Percentiles rank a stretch among this genome's conserved stretches.
phyloP scores from a whole-genome alignment of 2,329 filamentous ascomycete species.

The Dendryphion nanum region DNA sequence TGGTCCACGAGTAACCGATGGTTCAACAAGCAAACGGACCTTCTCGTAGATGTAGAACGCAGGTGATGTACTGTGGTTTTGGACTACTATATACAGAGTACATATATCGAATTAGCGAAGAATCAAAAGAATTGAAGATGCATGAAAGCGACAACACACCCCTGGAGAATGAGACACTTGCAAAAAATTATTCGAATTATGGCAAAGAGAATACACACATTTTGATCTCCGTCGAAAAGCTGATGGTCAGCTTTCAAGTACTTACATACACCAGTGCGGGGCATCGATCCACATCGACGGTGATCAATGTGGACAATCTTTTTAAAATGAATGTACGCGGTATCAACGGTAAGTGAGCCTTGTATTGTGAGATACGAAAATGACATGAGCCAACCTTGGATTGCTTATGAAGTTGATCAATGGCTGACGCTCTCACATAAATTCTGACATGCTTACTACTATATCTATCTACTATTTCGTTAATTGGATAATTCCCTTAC shows the following conservation, averaged over 20 bases:
- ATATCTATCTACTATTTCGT: too few relatives aligned
- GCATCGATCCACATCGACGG: neutral
- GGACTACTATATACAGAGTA: too few relatives aligned
- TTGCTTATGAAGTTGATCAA: too few relatives aligned
- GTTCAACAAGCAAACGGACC: slow-evolving; percentile 18
- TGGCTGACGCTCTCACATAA: too few relatives aligned
- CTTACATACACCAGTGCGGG: neutral
- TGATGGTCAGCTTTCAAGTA: neutral
- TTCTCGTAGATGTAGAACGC: too few relatives aligned
- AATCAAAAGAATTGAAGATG: neutral
- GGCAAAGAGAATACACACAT: neutral
- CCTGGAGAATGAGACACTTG: neutral
- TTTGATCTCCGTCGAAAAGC: neutral
- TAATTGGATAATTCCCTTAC: too few relatives aligned
- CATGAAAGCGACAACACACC: too few relatives aligned
- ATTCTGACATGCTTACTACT: too few relatives aligned
- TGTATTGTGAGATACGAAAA: neutral
- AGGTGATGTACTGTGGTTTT: too few relatives aligned
- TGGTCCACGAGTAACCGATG: slow-evolving; percentile 15
- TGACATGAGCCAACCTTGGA: neutral
- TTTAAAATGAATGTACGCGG: neutral
- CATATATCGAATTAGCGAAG: neutral
- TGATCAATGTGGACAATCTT: neutral
- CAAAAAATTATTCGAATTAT: neutral
- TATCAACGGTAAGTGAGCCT: neutral